phyloP scores from a whole-genome alignment of 495 filamentous ascomycete species.

The Staphylotrichum tortipilum region DNA sequence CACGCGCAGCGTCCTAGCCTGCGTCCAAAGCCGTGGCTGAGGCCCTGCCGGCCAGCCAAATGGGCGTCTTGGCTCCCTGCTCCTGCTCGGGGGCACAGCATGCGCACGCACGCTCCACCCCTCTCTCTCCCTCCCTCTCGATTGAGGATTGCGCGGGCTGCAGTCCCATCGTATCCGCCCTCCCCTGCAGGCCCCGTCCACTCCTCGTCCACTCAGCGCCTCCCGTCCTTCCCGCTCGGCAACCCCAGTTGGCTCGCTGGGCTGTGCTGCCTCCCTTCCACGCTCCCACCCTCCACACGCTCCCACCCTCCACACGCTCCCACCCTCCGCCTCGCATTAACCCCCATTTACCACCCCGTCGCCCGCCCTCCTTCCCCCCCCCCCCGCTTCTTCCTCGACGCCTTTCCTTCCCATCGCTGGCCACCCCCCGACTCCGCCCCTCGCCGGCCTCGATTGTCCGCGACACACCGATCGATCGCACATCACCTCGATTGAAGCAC shows the following conservation, averaged over 20 bases:
- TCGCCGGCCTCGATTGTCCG: slow-evolving; percentile 5
- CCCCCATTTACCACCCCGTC: slow-evolving; percentile 16
- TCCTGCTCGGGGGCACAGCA: slow-evolving; percentile 12
- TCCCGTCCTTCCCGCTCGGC: slow-evolving; percentile 1
- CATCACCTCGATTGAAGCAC: slow-evolving; percentile 11
- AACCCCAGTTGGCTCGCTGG: slow-evolving; percentile 14
- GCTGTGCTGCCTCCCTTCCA: slow-evolving; percentile 23
- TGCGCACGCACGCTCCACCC: slow-evolving; percentile 2
- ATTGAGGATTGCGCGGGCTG: slow-evolving; percentile 1
- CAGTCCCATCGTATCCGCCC: slow-evolving; percentile 8
- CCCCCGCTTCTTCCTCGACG: slow-evolving; percentile 22
- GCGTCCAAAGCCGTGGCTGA: neutral
- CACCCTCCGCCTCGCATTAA: slow-evolving; percentile 16
- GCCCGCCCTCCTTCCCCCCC: slow-evolving; percentile 16
- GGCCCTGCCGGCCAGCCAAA: slow-evolving; percentile 1
- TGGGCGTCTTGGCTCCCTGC: slow-evolving; percentile 7
- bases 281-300: no score
- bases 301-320: no score
- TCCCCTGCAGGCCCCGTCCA: slow-evolving; percentile 3
- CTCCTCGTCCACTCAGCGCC: slow-evolving; percentile 1
- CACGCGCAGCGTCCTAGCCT: neutral
- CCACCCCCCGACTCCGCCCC: slow-evolving; percentile 6
- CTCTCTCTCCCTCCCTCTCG: slow-evolving; percentile 4
- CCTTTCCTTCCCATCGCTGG: slow-evolving; percentile 11
- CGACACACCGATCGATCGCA: slow-evolving; percentile 7